Percentiles rank a stretch among this genome's conserved stretches.
phyloP scores from a whole-genome alignment of 2,329 filamentous ascomycete species.

The Calonectria hawksworthii region DNA sequence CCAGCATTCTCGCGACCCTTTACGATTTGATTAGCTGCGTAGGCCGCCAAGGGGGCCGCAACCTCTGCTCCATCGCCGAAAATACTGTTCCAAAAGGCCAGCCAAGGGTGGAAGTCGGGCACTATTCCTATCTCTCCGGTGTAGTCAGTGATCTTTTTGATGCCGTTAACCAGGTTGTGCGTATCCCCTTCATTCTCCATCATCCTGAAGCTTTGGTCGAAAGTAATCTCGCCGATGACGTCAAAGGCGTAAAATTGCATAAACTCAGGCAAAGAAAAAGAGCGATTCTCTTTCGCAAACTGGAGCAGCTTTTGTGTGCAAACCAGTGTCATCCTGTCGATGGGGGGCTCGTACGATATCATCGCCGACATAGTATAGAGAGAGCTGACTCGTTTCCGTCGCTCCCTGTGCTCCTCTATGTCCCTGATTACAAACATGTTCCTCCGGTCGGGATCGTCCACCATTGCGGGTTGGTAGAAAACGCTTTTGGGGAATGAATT shows the following conservation, averaged over 20 bases:
- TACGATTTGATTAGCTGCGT: neutral
- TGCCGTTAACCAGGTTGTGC: neutral
- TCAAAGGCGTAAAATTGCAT: slow-evolving; percentile 36
- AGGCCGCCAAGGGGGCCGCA: neutral
- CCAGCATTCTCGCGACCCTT: neutral
- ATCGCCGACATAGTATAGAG: slow-evolving; percentile 3
- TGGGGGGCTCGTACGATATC: neutral
- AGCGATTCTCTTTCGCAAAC: neutral
- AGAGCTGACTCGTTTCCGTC: neutral
- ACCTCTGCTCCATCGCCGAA: neutral
- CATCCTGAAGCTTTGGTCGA: neutral
- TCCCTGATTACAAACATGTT: neutral
- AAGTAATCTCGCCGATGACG: slow-evolving; percentile 23
- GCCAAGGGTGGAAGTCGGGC: neutral
- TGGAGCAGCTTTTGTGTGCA: neutral
- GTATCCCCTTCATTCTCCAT: neutral
- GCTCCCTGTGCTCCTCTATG: neutral
- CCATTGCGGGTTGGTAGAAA: neutral
- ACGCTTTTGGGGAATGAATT: neutral
- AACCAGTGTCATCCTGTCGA: neutral
- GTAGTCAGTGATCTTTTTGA: neutral
- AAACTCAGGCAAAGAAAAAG: neutral
- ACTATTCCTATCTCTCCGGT: neutral
- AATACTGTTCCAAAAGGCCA: no score
- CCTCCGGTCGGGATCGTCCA: neutral